These are phyloP conservation scores for Cercophora samala DNA, from an alignment of 495 filamentous ascomycete species.

Conservation along the genomic window DNA sequence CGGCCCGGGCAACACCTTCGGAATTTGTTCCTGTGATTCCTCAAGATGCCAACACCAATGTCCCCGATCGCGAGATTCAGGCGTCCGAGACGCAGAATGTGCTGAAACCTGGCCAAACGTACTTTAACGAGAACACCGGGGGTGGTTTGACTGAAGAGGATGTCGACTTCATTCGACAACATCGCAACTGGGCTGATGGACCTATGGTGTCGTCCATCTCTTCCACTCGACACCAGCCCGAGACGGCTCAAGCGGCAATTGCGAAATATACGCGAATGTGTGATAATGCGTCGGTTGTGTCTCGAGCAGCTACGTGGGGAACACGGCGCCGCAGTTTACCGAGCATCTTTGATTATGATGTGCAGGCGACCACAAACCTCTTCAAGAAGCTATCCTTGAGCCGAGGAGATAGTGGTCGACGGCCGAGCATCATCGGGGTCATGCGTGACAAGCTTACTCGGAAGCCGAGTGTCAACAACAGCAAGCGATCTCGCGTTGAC, in stretches of 20 bases:
- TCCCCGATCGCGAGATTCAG: constrained; percentile 38
- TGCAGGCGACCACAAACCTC: constrained; percentile 54
- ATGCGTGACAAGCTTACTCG: constrained; percentile 52
- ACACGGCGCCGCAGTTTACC: constrained; percentile 60
- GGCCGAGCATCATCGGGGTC: constrained; percentile 42
- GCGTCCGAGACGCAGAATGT: constrained; percentile 31
- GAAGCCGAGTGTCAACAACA: constrained; percentile 48
- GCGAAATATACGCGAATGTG: constrained; percentile 43
- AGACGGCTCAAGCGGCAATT: constrained; percentile 53
- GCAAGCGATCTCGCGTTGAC: constrained; percentile 45
- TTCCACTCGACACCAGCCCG: constrained; percentile 42
- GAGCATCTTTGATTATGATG: constrained; percentile 56
- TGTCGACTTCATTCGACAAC: constrained; percentile 42
- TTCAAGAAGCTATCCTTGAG: constrained; percentile 60
- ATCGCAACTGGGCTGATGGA: constrained; percentile 48
- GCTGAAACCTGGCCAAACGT: constrained; percentile 41
- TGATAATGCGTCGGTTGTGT: constrained; percentile 54
- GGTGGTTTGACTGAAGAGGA: constrained; percentile 44
- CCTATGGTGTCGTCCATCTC: constrained; percentile 44
- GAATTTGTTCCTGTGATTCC: constrained; percentile 15
- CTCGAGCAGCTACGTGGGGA: constrained; percentile 70
- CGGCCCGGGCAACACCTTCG: neutral
- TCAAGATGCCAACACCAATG: constrained; percentile 34
- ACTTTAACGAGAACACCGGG: constrained; percentile 35
- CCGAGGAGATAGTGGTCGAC: constrained; percentile 42